These are phyloP conservation scores for Wickerhamiella australiensis DNA, from an alignment of 805 yeast species.

Conservation along the genomic window DNA sequence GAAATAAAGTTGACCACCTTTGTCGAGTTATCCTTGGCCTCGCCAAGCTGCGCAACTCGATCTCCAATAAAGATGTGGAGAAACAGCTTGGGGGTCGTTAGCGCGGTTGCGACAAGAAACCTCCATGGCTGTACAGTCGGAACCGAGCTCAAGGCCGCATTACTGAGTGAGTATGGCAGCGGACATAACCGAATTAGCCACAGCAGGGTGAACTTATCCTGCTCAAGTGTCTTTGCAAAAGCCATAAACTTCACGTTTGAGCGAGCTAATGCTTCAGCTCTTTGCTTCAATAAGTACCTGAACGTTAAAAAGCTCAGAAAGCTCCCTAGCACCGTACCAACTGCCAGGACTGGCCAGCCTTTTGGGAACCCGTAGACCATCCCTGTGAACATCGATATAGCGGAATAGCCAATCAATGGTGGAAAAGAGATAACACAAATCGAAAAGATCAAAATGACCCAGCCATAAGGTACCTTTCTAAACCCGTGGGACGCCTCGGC, in stretches of 20 bases:
- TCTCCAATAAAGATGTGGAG: conserved; percentile 68
- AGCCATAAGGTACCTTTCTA: conserved; percentile 27
- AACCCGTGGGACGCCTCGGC: conserved; percentile 26
- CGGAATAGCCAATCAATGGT: conserved; percentile 74
- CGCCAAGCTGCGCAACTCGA: conserved; percentile 56
- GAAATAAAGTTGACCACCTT: conserved; percentile 52
- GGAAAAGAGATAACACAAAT: conserved; percentile 73
- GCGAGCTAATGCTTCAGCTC: conserved; percentile 49
- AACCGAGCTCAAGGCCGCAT: conserved; percentile 83
- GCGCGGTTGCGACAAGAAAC: conserved; percentile 56
- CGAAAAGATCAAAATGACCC: conserved; percentile 36
- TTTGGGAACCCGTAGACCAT: conserved; percentile 67
- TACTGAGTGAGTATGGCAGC: conserved; percentile 80
- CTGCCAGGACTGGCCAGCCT: conserved; percentile 70
- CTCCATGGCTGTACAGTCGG: conserved; percentile 56
- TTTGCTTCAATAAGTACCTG: conserved; percentile 42
- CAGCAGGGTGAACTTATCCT: conserved; percentile 52
- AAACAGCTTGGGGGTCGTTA: conserved; percentile 75
- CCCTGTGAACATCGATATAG: conserved; percentile 56
- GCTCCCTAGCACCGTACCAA: conserved; percentile 63
- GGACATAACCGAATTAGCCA: conserved; percentile 77
- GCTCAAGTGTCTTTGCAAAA: conserved; percentile 61
- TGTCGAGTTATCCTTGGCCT: conserved; percentile 35
- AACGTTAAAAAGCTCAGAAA: conserved; percentile 59
- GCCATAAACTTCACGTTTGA: conserved; percentile 58